Evolutionary conservation across 1,139 yeast genomes (phyloP), one percentile per base, ranked within the genome.

Genomic region (Yamadazyma blattariae): DNA sequence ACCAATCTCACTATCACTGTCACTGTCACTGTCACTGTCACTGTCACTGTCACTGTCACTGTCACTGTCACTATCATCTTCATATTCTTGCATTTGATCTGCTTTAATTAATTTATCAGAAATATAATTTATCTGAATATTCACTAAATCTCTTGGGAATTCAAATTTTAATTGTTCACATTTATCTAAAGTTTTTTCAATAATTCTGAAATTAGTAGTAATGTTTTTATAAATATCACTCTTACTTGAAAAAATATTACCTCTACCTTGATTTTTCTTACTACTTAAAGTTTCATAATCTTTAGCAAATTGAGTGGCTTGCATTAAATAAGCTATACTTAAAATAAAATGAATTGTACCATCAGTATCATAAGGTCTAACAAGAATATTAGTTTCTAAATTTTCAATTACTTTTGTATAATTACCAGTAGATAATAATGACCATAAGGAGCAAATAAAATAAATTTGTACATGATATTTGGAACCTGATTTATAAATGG

Each of bases 291-390:
- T 34, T 11, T 27, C 30, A 28, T 38, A 45, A 12, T 39, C 37
- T 12, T 45, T 39, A 1, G 44, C 46, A 16, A 55, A 38, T 13
- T 44, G 25, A 8, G 40, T 38, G 24, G 47, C 51, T 25, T 50
- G 51, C 30, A 41, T 44, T 13, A 67, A 42, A 30, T 50, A 42
- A 38, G 71, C 60, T 16, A 66, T 40, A 6, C 57, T 57, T 37
- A 54, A 38, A 18, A 70, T 45, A 39, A 57, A 69, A 37, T 64
- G 61, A 31, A 65, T 58, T 0, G 58, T 54, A 0, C 79, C 79
- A 33, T 74, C 74, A 8, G 51, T 54, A 39, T 60, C 61, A 45
- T 61, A 73, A 0, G 79, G 79, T 1, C 71, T 72, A 37, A 60
- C 64, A 27, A 73, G 54, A 23, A 72, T 44, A 32, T 72, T 45